Evolutionary conservation across 1,284 basidiomycete genomes (phyloP), one percentile per base, ranked within the genome.

Genomic region (Melampsora abietis-canadensis): DNA sequence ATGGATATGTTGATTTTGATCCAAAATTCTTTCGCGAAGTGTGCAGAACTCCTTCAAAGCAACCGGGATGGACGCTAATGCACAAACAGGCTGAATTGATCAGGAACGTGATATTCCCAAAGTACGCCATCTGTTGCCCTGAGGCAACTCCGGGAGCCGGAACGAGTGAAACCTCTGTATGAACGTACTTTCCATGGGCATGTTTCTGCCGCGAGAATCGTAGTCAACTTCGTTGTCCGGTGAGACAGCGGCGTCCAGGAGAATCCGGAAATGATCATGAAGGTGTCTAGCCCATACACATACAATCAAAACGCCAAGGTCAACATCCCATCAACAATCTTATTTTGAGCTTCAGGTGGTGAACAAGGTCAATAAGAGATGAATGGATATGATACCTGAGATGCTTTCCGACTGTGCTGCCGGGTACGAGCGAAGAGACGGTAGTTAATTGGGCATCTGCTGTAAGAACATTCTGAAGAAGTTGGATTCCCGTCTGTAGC

Each of bases 401-500:
- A 57, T 72, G 68, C 54, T 72, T 72, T 34, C 68, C 68, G 10
- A 72, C 34, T n/a, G 68, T 72, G 15, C 68, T 64, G 24, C 68
- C 59, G 31, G 60, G 61, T 4, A 64, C 48, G 21, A 72, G 30
- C 0, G 59, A 46, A 15, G 68, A 72, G 30, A 47, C 61, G 10
- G 44, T 27, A 2, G 68, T 64, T n/a, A 72, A 47, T 0, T 21
- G 46, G 4, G 12, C 46, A 31, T 72, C 68, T 1, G 40, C 30
- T 57, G 17, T 34, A 59, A 72, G 24, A 44, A 57, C 61, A 51
- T 54, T 30, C 10, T 34, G 30, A 30, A 72, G 47, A 15, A 72
- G 61, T 14, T 51, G 19, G 30, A 72, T 64, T 12, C 40, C 40
- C 1, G 40, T 44, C 40, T 44, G 40, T 44, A 44, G 40, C 40